Percentiles rank a stretch among this genome's conserved stretches.
Evolutionary conservation across 805 yeast genomes (phyloP).

Genomic region (Ogataea degrootiae): DNA sequence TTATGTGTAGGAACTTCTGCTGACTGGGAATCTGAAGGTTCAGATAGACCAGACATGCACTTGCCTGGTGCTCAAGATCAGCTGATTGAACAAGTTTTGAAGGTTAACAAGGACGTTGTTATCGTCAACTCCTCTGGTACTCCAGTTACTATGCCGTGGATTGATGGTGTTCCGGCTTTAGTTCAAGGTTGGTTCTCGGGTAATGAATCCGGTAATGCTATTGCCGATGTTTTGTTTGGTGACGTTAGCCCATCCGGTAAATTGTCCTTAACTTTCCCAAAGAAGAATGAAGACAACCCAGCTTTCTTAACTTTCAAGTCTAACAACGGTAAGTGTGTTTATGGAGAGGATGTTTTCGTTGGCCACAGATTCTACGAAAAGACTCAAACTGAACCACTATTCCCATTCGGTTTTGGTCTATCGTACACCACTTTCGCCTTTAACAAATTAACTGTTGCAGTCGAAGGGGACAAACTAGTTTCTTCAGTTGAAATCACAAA

Average conservation of each 20-base stretch:
- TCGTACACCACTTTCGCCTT: slow-evolving; percentile 37
- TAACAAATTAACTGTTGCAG: slow-evolving; percentile 28
- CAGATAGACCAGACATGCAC: slow-evolving; percentile 33
- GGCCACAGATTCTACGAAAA: slow-evolving; percentile 42
- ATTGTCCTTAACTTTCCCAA: slow-evolving; percentile 37
- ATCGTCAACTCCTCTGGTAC: slow-evolving; percentile 38
- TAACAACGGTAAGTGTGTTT: slow-evolving; percentile 33
- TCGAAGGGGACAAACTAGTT: slow-evolving; percentile 1
- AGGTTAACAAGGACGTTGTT: slow-evolving; percentile 32
- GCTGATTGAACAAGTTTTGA: slow-evolving; percentile 29
- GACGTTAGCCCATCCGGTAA: slow-evolving; percentile 41
- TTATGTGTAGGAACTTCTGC: slow-evolving; percentile 33
- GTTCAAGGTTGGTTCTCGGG: slow-evolving; percentile 37
- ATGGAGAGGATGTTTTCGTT: slow-evolving; percentile 43
- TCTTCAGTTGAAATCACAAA: slow-evolving; percentile 40
- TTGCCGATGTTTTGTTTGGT: slow-evolving; percentile 41
- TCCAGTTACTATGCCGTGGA: slow-evolving; percentile 40
- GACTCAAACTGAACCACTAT: slow-evolving; percentile 31
- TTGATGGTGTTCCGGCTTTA: slow-evolving; percentile 24
- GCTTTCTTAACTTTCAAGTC: slow-evolving; percentile 33
- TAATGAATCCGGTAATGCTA: slow-evolving; percentile 36
- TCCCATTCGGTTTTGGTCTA: slow-evolving; percentile 42
- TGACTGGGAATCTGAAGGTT: slow-evolving; percentile 40
- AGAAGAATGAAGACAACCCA: slow-evolving; percentile 31
- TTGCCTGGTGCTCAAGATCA: slow-evolving; percentile 33